Evolutionary conservation across 2,329 filamentous ascomycete species (phyloP).

Genomic region (Cadophora sp.): DNA sequence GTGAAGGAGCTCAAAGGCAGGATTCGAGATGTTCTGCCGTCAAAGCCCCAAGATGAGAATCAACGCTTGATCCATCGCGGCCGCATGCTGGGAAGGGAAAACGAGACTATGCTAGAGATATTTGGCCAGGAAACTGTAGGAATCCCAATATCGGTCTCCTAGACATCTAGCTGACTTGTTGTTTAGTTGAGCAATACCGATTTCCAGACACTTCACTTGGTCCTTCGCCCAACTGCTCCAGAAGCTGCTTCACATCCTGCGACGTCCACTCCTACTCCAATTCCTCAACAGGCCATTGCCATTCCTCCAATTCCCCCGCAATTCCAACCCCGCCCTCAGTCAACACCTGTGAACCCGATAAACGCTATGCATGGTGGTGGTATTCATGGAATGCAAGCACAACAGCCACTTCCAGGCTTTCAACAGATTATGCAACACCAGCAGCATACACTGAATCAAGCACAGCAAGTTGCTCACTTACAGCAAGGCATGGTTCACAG

Average conservation of each 20-base stretch:
- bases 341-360: slow-evolving; percentile 30
- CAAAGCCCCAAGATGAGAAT: slow-evolving; percentile 58
- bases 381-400: slow-evolving; percentile 34
- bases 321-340: slow-evolving; percentile 33
- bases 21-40: slow-evolving; percentile 58
- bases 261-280: slow-evolving; percentile 13
- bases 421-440: slow-evolving; percentile 40
- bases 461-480: slow-evolving; percentile 10
- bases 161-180: slow-evolving; percentile 37
- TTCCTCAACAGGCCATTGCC: slow-evolving; percentile 15
- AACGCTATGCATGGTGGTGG: slow-evolving; percentile 30
- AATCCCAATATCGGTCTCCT: slow-evolving; percentile 20
- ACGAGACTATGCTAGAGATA: slow-evolving; percentile 61
- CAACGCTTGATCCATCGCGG: slow-evolving; percentile 68
- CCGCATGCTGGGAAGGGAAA: slow-evolving; percentile 59
- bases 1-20: slow-evolving; percentile 63
- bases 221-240: slow-evolving; percentile 51
- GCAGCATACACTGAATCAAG: slow-evolving; percentile 29
- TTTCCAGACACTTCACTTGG: slow-evolving; percentile 60
- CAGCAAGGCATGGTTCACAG: slow-evolving; percentile 39
- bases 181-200: slow-evolving; percentile 50
- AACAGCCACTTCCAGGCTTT: slow-evolving; percentile 37
- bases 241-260: slow-evolving; percentile 24
- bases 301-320: slow-evolving; percentile 27
- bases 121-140: slow-evolving; percentile 58